phyloP scores from a whole-genome alignment of 441 rosid genomes.

The Erodium trifolium region DNA sequence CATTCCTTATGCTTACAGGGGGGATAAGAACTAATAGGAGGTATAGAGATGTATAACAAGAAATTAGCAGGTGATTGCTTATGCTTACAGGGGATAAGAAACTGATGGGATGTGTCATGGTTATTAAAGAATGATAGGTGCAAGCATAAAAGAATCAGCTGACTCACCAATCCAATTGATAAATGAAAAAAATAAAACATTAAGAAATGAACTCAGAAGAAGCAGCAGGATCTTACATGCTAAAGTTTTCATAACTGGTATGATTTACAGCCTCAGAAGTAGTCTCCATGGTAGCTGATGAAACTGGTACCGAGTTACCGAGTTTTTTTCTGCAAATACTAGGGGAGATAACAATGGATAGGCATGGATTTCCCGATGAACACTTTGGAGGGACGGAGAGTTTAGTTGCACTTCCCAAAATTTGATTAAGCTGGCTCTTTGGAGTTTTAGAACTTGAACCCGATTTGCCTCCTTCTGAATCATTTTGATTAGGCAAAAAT shows the following conservation, averaged over 20 bases:
- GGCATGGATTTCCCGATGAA: conserved; percentile 43
- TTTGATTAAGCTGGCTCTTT: conserved; percentile 37
- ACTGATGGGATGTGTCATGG: no score
- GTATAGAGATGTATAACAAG: background rate
- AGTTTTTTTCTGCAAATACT: conserved; percentile 35
- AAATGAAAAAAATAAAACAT: conserved; percentile 3
- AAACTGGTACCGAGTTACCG: conserved; percentile 30
- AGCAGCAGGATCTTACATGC: conserved; percentile 46
- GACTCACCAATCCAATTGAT: background rate
- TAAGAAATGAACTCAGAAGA: background rate
- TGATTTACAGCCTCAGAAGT: conserved; percentile 30
- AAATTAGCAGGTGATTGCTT: no score
- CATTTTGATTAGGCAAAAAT: conserved; percentile 63
- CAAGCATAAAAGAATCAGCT: conserved; percentile 2
- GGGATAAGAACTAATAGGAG: no score
- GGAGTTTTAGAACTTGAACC: conserved; percentile 39
- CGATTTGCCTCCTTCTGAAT: conserved; percentile 30
- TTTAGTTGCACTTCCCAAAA: conserved; percentile 33
- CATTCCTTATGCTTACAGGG: no score
- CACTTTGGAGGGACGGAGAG: conserved; percentile 40
- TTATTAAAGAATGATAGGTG: background rate
- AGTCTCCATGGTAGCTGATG: conserved; percentile 35
- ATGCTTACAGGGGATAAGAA: no score
- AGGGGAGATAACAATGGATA: conserved; percentile 41
- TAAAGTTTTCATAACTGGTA: conserved; percentile 39